A percentile compares a stretch with the other conserved stretches of the same genome.
Conservation (phyloP, 495 filamentous ascomycete genomes). For the Hypomontagnella monticulosa region DNA sequence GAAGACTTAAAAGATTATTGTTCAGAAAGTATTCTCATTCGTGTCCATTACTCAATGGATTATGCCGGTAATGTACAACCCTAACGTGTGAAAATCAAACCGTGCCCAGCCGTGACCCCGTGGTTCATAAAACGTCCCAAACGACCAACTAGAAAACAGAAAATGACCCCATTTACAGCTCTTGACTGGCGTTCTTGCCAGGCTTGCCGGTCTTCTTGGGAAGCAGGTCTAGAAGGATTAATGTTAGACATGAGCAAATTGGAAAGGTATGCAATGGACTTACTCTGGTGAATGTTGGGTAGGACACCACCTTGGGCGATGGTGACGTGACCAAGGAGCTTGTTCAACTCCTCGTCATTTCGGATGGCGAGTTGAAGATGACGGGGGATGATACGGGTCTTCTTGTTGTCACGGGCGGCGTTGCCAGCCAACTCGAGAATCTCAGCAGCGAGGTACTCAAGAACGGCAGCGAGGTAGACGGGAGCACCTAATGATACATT, state of each 20-base stretch:
- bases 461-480: slow-evolving; percentile 97
- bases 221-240: slow-evolving; percentile 74
- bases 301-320: slow-evolving; percentile 99
- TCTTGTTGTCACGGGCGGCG: slow-evolving; percentile 99
- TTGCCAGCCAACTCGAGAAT: slow-evolving; percentile 99
- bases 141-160: slow-evolving; percentile 73
- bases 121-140: slow-evolving; percentile 77
- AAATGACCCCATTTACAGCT: slow-evolving; percentile 73
- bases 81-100: slow-evolving; percentile 79
- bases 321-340: slow-evolving; percentile 98
- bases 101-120: slow-evolving; percentile 89
- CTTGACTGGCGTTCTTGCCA: slow-evolving; percentile 89
- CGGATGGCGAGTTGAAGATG: slow-evolving; percentile 99
- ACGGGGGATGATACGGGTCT: slow-evolving; percentile 99
- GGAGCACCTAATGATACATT: slow-evolving; percentile 72
- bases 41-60: slow-evolving; percentile 74
- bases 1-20: slow-evolving; percentile 9
- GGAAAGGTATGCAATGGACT: slow-evolving; percentile 48
- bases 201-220: slow-evolving; percentile 97
- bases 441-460: slow-evolving; percentile 98
- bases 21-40: slow-evolving; percentile 63
- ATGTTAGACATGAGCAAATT: slow-evolving; percentile 54
- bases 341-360: slow-evolving; percentile 99
- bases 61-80: slow-evolving; percentile 85
- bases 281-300: slow-evolving; percentile 98